Conservation (phyloP, 768 basidiomycete genomes). For the Tulasnella sp. region DNA sequence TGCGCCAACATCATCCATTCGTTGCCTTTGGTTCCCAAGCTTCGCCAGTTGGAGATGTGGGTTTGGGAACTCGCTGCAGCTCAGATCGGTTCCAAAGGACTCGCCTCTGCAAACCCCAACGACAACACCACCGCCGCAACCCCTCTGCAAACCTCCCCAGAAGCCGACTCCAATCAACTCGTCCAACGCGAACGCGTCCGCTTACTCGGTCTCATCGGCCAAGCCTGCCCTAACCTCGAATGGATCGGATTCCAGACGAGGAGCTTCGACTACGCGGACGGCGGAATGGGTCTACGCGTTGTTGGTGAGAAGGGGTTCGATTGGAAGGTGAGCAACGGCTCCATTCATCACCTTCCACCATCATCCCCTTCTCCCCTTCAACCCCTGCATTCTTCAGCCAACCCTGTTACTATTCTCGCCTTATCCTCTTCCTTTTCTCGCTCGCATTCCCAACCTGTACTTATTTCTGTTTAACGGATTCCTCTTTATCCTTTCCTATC, state of each 20-base stretch:
- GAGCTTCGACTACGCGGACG: conserved; percentile 18
- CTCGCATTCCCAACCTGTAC: neutral
- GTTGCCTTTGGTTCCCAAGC: neutral
- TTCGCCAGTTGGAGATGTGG: conserved; percentile 17
- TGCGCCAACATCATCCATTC: conserved; percentile 7
- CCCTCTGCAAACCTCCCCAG: neutral
- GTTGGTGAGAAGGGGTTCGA: conserved; percentile 9
- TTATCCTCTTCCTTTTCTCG: neutral
- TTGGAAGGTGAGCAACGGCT: conserved; percentile 8
- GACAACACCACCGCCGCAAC: neutral
- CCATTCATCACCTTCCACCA: neutral
- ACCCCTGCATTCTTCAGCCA: neutral
- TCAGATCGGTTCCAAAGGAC: neutral
- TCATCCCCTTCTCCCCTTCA: neutral
- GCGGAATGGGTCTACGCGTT: conserved; percentile 11
- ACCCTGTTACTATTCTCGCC: neutral
- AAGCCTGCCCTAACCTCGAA: conserved; percentile 9
- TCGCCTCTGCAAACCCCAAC: neutral
- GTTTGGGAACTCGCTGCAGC: conserved; percentile 8
- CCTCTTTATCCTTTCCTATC: neutral
- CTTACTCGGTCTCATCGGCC: neutral
- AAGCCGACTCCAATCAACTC: neutral
- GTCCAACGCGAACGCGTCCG: neutral
- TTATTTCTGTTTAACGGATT: neutral
- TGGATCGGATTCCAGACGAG: conserved; percentile 15